Evolutionary conservation across 2,329 filamentous ascomycete genomes (phyloP), one percentile per base, ranked within the genome.

Genomic region (Aspergillus caelatus): DNA sequence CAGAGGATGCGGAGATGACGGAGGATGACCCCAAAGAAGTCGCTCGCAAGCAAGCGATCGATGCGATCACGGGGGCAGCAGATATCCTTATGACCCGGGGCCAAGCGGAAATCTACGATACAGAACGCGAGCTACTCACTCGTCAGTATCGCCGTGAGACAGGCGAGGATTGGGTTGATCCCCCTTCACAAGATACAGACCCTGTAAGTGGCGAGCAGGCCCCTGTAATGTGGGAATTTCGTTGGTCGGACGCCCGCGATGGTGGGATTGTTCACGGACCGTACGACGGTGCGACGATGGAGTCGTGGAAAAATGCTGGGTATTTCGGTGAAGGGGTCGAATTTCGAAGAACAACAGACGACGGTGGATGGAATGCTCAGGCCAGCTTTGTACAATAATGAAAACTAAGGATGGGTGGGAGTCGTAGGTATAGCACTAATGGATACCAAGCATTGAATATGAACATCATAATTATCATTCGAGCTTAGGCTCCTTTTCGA

Each of bases 251-350:
- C 75, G 92, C 92, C 21, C 85, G 93, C 46, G 94, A 97, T 73
- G 91, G 88, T 32, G 92, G 87, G 12, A 85, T 87, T 55, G 86
- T 86, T 62, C 93, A 99, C 77, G 95, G 95, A 0, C 94, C 95
- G 0, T 99, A 93, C 76, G 93, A 97, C 74, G 87, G 85, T 9
- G 77, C 84, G 6, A 94, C 90, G 43, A 98, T 99, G 95, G 87
- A 89, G 71, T 91, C 92, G 2, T 99, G 95, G 95, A 88, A 91
- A 69, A 88, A 92, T 66, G 93, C 93, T 28, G 95, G 95, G 3
- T 98, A 98, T 76, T 99, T 99, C 78, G 91, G 89, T 14, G 90
- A 95, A 67, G 78, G 92, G 0, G 93, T 97, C 28, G 94, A 94
- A 75, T 94, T 94, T 71, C 85, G 88, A 67, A 82, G 79, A 64